A percentile compares a stretch with the other conserved stretches of the same genome.
Conservation (phyloP, 1,284 basidiomycete species). For the Leccinum angustisporum region DNA sequence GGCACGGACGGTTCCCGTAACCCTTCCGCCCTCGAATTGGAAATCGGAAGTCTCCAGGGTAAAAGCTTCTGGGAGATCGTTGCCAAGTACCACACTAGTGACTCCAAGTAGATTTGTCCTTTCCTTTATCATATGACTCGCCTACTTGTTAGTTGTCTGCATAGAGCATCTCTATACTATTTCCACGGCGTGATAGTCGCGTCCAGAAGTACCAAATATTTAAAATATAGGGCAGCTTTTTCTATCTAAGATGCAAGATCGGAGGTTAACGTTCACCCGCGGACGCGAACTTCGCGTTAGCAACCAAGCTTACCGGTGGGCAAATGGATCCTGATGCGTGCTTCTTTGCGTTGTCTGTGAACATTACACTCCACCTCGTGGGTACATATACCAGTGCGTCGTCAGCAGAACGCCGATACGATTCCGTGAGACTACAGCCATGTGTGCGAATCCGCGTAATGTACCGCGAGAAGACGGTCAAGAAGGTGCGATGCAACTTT, state of each 20-base stretch:
- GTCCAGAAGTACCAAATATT: not conserved
- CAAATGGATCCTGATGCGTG: not conserved
- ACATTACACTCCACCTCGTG: not conserved
- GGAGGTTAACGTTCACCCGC: not conserved
- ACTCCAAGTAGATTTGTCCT: conserved; percentile 13
- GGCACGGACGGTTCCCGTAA: conserved; percentile 61
- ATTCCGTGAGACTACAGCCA: not conserved
- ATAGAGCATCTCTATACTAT: conserved; percentile 1
- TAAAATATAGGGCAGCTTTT: not conserved
- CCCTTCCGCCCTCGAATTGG: conserved; percentile 62
- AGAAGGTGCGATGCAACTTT: not conserved
- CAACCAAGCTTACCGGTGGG: not conserved
- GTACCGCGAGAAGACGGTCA: not conserved
- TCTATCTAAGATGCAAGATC: not conserved
- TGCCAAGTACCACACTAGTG: conserved; percentile 36
- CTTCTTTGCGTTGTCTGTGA: not conserved
- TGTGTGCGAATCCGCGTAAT: not conserved
- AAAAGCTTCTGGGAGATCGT: conserved; percentile 55
- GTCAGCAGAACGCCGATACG: not conserved
- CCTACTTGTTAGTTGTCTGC: not conserved
- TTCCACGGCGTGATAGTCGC: not conserved
- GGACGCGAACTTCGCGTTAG: not conserved
- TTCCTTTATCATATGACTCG: not conserved
- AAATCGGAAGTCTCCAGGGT: conserved; percentile 67
- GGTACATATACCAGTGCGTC: not conserved